Percentiles rank a stretch among this genome's conserved stretches.
These are phyloP conservation scores for Scutellaria minor DNA, from an alignment of 257 asterid species.

Conservation along the genomic window DNA sequence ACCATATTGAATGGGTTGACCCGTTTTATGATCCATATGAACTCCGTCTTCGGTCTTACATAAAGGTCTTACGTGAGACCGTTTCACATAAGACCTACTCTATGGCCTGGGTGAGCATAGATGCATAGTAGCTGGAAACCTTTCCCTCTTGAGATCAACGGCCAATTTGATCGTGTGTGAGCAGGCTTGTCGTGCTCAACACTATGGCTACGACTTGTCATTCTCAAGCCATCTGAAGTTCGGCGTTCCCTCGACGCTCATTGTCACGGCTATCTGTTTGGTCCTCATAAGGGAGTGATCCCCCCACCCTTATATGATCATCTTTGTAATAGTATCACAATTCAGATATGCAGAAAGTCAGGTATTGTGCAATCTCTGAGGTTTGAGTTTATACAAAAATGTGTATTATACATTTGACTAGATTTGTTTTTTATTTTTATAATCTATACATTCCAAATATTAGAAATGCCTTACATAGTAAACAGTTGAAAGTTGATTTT, in stretches of 20 bases:
- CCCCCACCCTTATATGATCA: background rate
- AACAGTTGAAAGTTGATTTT: no score
- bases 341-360: background rate
- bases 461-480: no score
- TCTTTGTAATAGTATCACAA: background rate
- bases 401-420: no score
- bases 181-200: constrained; percentile 83
- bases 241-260: constrained; percentile 83
- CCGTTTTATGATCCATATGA: no score
- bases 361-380: no score
- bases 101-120: constrained; percentile 83
- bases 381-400: no score
- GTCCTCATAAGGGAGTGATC: constrained; percentile 53
- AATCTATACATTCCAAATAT: no score
- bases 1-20: no score
- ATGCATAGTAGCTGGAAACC: constrained; percentile 73
- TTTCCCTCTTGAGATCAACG: constrained; percentile 88
- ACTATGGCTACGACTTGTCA: constrained; percentile 68
- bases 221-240: constrained; percentile 89
- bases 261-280: constrained; percentile 80
- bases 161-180: constrained; percentile 97
- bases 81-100: no score
- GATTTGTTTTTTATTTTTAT: no score
- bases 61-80: no score
- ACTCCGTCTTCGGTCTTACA: no score